Evolutionary conservation across 306 rosid genomes (phyloP), one percentile per base, ranked within the genome.

Genomic region (Vigna radiata): DNA sequence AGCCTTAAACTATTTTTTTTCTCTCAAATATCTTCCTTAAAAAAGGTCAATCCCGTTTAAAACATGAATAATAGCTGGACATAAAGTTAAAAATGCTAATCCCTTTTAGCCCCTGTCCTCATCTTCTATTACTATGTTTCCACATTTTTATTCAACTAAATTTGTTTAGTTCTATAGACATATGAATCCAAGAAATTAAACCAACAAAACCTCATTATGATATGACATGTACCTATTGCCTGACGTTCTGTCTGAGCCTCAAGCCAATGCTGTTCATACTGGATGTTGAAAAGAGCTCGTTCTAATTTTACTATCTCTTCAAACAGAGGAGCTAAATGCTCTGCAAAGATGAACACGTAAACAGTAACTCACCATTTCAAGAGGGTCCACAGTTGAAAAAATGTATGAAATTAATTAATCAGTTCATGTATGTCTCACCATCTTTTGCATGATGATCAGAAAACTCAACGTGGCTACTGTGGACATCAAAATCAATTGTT

Each of bases 261-360:
- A 6, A 89, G 89, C 97, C 97, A 91, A 79, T 91, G 97, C 75
- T 91, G 95, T 77, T 91, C 97, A 64, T 88, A 90, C 79, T 87
- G 91, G 76, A 91, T 85, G 88, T 88, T 90, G 75, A 86, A 91
- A 50, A 91, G 97, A 67, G 93, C 90, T 37, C 89, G 91, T 86
- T 91, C 92, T 58, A 91, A 60, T 84, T 89, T 91, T 4, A 86
- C 43, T 76, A 89, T 88, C 53, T 89, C 91, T 14, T 88, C 90
- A 15, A 86, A 68, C 78, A 89, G 44, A 9, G 93, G 90, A 43
- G 72, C 81, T 10, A 91, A 81, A 75, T 89, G 97, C 80, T 90
- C 95, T 86, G 88, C 88, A 83, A 0, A 59, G 8, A 74, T 8
- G 54, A 31, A 72, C 31, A 78, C 68, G 80, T 48, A 47, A 76